Base-by-base conservation (phyloP, 345 rosid species). In the Excoecaria agallocha region DNA sequence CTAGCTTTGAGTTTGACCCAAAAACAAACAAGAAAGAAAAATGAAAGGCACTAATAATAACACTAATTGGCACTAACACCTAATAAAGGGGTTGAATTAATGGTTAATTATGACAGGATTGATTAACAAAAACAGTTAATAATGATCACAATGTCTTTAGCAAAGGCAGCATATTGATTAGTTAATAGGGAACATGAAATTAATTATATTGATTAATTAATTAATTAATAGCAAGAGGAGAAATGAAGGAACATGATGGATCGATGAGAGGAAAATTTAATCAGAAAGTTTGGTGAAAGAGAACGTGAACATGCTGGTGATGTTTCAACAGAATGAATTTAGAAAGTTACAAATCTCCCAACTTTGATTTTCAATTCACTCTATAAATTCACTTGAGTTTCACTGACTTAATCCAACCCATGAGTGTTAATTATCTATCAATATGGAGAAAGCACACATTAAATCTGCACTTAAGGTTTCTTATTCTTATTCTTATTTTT, bases 261-360 rank as follows among this genome's bases (percentile, higher is more conserved):
- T 77, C 87, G 74, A 77, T 84, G 91, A 90, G 90, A 85, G 83
- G 79, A 93, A 87, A 87, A 75, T 89, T 78, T 85, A 87, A 87
- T 84, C 96, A 83, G 93, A 87, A 85, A 86, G 96, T 86, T 91
- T 91, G 98, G 94, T 91, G 87, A 72, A 57, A 82, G 84, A 84
- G 64, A 80, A 76, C 82, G 76, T 71, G 61, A 74, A 73, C 63
- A 74, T 78, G 89, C 80, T 85, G 74, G 79, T 83, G 96, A 88
- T 88, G 87, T 86, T 72, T 82, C 86, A 93, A 86, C 96, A 82
- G 90, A 89, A 49, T 19, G 38, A 45, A 68, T 17, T 22, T 57
- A 76, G 89, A 90, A 55, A 84, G 77, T 77, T 80, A 93, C 96
- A 76, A 89, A 79, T 83, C 90, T 89, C 97, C 97, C n/a, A n/a